A percentile compares a stretch with the other conserved stretches of the same genome.
Evolutionary conservation across 495 filamentous ascomycete genomes (phyloP).

Genomic region (Astrothelium subdiscretum): DNA sequence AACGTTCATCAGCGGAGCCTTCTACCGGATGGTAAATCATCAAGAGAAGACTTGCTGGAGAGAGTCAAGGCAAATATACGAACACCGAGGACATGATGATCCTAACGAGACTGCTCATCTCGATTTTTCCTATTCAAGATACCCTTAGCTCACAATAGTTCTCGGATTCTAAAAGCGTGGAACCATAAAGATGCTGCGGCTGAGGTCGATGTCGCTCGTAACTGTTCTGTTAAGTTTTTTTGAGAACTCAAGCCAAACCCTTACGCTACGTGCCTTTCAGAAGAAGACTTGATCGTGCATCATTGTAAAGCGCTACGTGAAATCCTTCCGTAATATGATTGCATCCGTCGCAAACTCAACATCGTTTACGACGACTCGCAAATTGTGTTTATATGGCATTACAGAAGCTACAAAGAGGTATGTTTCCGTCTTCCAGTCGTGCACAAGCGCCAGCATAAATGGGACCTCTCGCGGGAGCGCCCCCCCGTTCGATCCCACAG

Average conservation of each 20-base stretch:
- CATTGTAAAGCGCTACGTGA: too few relatives aligned
- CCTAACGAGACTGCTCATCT: not conserved
- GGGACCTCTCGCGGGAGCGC: too few relatives aligned
- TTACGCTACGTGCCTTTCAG: not conserved
- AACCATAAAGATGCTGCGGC: not conserved
- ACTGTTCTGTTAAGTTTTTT: too few relatives aligned
- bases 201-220: not conserved
- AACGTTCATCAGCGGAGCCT: constrained; percentile 51
- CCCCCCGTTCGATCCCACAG: too few relatives aligned
- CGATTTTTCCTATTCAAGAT: not conserved
- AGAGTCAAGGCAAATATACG: constrained; percentile 69
- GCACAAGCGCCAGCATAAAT: too few relatives aligned
- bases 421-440: too few relatives aligned
- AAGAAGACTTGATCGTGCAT: too few relatives aligned
- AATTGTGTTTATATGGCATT: too few relatives aligned
- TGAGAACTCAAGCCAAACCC: not conserved
- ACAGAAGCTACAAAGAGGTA: too few relatives aligned
- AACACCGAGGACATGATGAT: constrained; percentile 17
- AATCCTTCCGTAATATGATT: too few relatives aligned
- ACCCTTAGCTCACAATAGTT: not conserved
- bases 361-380: too few relatives aligned
- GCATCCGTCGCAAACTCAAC: too few relatives aligned
- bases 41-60: constrained; percentile 65
- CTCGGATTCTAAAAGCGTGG: not conserved
- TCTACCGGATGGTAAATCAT: constrained; percentile 52